These are phyloP conservation scores for Aspergillus pseudoviridinutans DNA, from an alignment of 2,329 filamentous ascomycete species.

Conservation along the genomic window DNA sequence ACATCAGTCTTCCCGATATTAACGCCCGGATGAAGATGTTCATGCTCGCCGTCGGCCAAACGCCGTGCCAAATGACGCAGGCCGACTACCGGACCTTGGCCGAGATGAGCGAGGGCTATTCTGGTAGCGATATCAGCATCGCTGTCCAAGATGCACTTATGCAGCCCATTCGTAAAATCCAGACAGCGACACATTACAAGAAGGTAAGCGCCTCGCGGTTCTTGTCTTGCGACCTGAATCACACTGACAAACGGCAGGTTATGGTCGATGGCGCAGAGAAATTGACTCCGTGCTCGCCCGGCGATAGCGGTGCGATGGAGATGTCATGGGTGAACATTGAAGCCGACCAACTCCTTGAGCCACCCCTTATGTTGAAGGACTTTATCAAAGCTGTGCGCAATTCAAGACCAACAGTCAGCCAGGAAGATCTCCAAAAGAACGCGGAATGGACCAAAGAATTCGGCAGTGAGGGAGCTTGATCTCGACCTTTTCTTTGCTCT, in stretches of 20 bases:
- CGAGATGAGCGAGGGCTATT: constrained; percentile 85
- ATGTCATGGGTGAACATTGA: constrained; percentile 92
- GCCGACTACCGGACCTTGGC: constrained; percentile 78
- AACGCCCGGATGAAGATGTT: constrained; percentile 92
- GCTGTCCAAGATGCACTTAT: constrained; percentile 94
- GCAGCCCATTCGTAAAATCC: constrained; percentile 94
- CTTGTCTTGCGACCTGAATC: neutral
- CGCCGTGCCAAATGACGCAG: constrained; percentile 75
- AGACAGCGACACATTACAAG: constrained; percentile 97
- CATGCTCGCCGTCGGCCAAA: constrained; percentile 88
- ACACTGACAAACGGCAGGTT: constrained; percentile 50
- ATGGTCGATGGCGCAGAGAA: constrained; percentile 59
- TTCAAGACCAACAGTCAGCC: constrained; percentile 83
- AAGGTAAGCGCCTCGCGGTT: constrained; percentile 53
- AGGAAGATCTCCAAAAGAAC: constrained; percentile 77
- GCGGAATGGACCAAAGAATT: constrained; percentile 95
- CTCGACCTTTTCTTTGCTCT: neutral
- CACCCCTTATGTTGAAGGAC: constrained; percentile 81
- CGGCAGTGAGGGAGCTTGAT: constrained; percentile 75
- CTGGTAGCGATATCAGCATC: constrained; percentile 91
- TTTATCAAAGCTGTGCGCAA: constrained; percentile 89
- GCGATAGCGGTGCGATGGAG: constrained; percentile 77
- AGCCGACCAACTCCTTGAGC: constrained; percentile 79
- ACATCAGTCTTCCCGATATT: constrained; percentile 86
- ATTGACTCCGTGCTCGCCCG: constrained; percentile 85